These are phyloP conservation scores for Phytophthora macrochlamydospora DNA, from an alignment of 352 stramenopile genomes.

Conservation along the genomic window DNA sequence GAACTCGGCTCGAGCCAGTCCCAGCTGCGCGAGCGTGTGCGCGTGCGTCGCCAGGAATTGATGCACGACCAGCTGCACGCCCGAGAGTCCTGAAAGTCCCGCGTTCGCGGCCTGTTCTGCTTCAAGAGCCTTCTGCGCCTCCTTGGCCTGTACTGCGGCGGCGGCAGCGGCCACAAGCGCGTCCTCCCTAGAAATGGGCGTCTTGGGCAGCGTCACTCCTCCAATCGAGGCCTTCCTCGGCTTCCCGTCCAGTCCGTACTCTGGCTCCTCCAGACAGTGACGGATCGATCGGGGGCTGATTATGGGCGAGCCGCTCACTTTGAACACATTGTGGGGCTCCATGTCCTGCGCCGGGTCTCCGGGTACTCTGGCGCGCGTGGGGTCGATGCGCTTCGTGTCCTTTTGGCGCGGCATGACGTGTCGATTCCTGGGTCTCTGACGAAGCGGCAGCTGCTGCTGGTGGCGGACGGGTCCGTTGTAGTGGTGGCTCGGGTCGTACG, in stretches of 20 bases:
- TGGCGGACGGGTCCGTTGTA: constrained; percentile 24
- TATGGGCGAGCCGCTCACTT: constrained; percentile 60
- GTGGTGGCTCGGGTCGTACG: constrained; percentile 29
- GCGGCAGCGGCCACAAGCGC: constrained; percentile 27
- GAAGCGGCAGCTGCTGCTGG: constrained; percentile 16
- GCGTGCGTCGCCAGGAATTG: constrained; percentile 70
- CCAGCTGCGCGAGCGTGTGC: constrained; percentile 55
- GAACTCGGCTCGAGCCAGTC: constrained; percentile 55
- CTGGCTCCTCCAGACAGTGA: constrained; percentile 63
- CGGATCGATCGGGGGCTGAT: constrained; percentile 75
- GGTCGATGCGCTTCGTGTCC: constrained; percentile 56
- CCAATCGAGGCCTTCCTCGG: constrained; percentile 34
- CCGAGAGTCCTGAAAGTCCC: constrained; percentile 54
- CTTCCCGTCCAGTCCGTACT: constrained; percentile 55
- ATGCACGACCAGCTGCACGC: constrained; percentile 74
- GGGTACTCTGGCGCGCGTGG: constrained; percentile 30
- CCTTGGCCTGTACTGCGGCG: constrained; percentile 40
- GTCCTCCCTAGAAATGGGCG: constrained; percentile 23
- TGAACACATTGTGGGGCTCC: constrained; percentile 62
- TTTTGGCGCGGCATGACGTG: constrained; percentile 57
- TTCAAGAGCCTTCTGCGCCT: constrained; percentile 41
- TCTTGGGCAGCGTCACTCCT: constrained; percentile 22
- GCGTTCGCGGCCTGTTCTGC: constrained; percentile 46
- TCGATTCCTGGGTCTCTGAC: constrained; percentile 4
- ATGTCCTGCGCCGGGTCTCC: constrained; percentile 25